Conservation (phyloP, 495 filamentous ascomycete species). For the Massariosphaeria phaeospora region DNA sequence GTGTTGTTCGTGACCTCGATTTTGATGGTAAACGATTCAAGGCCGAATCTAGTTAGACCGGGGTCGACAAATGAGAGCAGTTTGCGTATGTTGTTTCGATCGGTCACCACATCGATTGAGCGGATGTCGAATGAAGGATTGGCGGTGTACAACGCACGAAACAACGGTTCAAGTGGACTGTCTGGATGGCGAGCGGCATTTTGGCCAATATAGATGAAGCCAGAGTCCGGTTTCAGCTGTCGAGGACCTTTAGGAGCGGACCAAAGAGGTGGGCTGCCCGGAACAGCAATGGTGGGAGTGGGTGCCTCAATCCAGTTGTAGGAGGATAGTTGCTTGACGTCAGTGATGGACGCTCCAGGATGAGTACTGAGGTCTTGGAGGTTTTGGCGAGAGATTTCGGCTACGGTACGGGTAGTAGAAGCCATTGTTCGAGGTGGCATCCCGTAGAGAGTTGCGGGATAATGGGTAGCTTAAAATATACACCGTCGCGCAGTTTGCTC, state of each 20-base stretch:
- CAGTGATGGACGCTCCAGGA: background rate
- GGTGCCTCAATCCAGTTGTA: slow-evolving; percentile 7
- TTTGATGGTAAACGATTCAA: slow-evolving; percentile 44
- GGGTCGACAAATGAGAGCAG: slow-evolving; percentile 48
- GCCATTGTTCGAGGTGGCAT: too few relatives aligned
- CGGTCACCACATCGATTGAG: slow-evolving; percentile 47
- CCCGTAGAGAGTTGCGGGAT: too few relatives aligned
- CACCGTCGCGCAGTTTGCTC: too few relatives aligned
- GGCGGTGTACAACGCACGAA: slow-evolving; percentile 45
- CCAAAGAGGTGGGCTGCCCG: slow-evolving; percentile 44
- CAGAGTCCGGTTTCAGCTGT: slow-evolving; percentile 40
- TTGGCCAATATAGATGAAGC: slow-evolving; percentile 43
- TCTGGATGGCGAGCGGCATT: slow-evolving; percentile 45
- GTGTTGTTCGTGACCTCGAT: slow-evolving; percentile 44
- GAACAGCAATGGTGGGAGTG: slow-evolving; percentile 42
- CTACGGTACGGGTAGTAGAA: too few relatives aligned
- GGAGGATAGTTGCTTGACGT: background rate
- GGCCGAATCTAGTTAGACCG: slow-evolving; percentile 22
- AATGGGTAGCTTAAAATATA: too few relatives aligned
- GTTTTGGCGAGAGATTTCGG: background rate
- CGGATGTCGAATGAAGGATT: slow-evolving; percentile 45
- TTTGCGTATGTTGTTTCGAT: slow-evolving; percentile 52
- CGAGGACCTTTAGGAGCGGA: slow-evolving; percentile 31
- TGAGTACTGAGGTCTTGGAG: background rate
- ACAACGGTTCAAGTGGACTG: slow-evolving; percentile 49